Evolutionary conservation across 164 flowering plant species (phyloP).

Genomic region (Vitis cinerea): DNA sequence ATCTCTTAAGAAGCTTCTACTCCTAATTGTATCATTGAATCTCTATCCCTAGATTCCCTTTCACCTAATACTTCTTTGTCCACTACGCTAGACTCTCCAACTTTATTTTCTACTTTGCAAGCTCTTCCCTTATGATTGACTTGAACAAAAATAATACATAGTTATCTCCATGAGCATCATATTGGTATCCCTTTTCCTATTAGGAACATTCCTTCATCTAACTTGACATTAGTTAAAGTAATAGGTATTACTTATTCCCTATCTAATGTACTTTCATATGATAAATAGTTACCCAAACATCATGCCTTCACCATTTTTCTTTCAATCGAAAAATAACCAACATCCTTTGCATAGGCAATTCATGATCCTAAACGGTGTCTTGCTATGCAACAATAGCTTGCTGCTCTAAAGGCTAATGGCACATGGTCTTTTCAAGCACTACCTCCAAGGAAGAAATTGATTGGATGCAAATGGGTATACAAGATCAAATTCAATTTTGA

Average conservation of each 20-base stretch:
- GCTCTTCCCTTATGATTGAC: slow-evolving; percentile 5
- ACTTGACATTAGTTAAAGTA: background rate
- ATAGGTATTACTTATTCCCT: slow-evolving; percentile 5
- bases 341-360: slow-evolving; percentile 6
- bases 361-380: slow-evolving; percentile 8
- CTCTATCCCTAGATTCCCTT: too few species aligned
- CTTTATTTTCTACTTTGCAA: background rate
- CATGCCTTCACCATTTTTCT: slow-evolving; percentile 17
- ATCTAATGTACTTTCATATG: slow-evolving; percentile 10
- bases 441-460: slow-evolving; percentile 7
- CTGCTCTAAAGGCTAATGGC: slow-evolving; percentile 7
- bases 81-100: background rate
- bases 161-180: slow-evolving; percentile 15
- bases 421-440: slow-evolving; percentile 8
- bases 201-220: slow-evolving; percentile 14
- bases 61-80: too few species aligned
- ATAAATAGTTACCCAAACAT: slow-evolving; percentile 3
- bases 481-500: background rate
- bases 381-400: slow-evolving; percentile 12
- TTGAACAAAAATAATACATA: slow-evolving; percentile 5
- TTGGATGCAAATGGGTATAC: slow-evolving; percentile 15
- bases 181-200: background rate
- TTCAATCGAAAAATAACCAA: slow-evolving; percentile 5
- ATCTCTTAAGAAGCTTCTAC: slow-evolving; percentile 1
- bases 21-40: too few species aligned